These are phyloP conservation scores for Gossypium aridum DNA, from an alignment of 441 rosid genomes.

Conservation along the genomic window DNA sequence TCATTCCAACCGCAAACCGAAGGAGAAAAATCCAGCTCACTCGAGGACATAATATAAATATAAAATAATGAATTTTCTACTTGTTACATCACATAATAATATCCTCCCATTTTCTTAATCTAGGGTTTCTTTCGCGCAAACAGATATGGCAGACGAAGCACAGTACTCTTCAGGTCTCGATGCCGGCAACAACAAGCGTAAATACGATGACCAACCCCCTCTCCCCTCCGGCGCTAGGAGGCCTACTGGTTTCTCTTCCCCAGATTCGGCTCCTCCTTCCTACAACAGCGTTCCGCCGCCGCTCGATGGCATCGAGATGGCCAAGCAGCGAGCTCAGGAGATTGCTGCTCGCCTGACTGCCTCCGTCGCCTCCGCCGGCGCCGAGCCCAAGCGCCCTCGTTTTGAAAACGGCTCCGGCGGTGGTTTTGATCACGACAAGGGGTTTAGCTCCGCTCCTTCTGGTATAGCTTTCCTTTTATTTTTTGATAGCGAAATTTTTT, in stretches of 20 bases:
- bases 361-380: constrained; percentile 23
- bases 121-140: constrained; percentile 40
- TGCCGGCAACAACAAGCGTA: constrained; percentile 49
- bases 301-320: constrained; percentile 65
- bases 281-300: constrained; percentile 80
- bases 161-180: constrained; percentile 57
- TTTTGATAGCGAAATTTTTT: neutral
- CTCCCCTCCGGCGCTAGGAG: constrained; percentile 45
- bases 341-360: constrained; percentile 73
- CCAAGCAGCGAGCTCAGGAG: constrained; percentile 85
- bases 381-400: constrained; percentile 72
- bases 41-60: too few relatives aligned
- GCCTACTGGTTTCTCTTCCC: constrained; percentile 76
- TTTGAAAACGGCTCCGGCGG: constrained; percentile 62
- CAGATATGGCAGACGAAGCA: constrained; percentile 75
- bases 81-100: neutral
- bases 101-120: neutral
- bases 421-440: constrained; percentile 51
- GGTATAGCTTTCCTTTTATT: constrained; percentile 17
- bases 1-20: too few relatives aligned
- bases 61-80: neutral
- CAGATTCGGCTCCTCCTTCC: constrained; percentile 45
- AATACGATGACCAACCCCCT: constrained; percentile 63
- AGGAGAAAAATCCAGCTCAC: too few relatives aligned
- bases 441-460: constrained; percentile 47